Percentiles rank a stretch among this genome's conserved stretches.
Evolutionary conservation across 179 eudicot genomes (phyloP).

Genomic region (Monotropa hypopitys): DNA sequence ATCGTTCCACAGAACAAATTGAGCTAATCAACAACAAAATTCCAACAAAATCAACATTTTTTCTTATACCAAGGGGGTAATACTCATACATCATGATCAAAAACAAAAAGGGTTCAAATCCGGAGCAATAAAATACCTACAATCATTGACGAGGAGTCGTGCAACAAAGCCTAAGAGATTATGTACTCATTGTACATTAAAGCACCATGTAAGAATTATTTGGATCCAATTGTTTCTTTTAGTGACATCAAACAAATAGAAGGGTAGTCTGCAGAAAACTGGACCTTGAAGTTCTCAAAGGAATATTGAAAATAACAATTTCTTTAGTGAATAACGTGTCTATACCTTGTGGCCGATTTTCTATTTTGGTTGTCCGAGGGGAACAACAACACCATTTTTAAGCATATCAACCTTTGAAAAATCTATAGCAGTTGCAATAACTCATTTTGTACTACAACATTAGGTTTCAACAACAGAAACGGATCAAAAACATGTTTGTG

Average conservation of each 20-base stretch:
- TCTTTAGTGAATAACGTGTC: not conserved
- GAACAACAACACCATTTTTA: constrained; percentile 69
- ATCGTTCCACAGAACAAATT: too few relatives aligned
- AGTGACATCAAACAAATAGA: not conserved
- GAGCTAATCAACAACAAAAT: too few relatives aligned
- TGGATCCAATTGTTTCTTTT: not conserved
- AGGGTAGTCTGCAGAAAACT: not conserved
- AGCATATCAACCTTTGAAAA: constrained; percentile 41
- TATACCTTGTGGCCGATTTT: constrained; percentile 30
- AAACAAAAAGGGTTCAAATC: too few relatives aligned
- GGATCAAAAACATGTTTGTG: too few relatives aligned
- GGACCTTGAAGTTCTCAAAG: not conserved
- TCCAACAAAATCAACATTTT: too few relatives aligned
- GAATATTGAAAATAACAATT: not conserved
- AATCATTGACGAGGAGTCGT: too few relatives aligned
- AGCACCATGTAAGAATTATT: constrained; percentile 40
- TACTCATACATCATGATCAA: too few relatives aligned
- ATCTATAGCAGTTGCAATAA: constrained; percentile 75
- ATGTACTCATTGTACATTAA: constrained; percentile 89
- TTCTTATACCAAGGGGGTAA: too few relatives aligned
- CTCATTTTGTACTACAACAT: constrained; percentile 84
- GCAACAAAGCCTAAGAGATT: not conserved
- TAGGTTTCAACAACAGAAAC: not conserved
- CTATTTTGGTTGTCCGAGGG: constrained; percentile 62
- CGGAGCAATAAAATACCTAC: too few relatives aligned